phyloP scores from a whole-genome alignment of 2,329 filamentous ascomycete species.

The Phialocephala subalpina region DNA sequence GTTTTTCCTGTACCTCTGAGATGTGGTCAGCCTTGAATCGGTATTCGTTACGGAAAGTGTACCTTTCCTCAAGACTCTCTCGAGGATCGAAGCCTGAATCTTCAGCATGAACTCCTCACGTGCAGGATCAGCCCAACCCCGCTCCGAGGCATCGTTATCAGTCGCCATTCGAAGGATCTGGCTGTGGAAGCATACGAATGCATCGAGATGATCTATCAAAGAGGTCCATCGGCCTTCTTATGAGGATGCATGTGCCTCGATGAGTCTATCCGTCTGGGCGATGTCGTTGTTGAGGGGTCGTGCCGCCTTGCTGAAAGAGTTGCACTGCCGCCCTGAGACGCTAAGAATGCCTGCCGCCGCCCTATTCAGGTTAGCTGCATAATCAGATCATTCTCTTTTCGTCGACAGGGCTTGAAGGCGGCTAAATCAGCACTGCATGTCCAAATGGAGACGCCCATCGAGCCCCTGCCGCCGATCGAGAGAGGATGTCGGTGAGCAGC shows the following conservation, averaged over 20 bases:
- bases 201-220: background rate
- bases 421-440: background rate
- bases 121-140: background rate
- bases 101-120: slow-evolving; percentile 13
- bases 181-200: background rate
- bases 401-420: background rate
- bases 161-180: background rate
- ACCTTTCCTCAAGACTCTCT: slow-evolving; percentile 4
- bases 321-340: background rate
- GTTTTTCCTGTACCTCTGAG: background rate
- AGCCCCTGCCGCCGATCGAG: slow-evolving; percentile 1
- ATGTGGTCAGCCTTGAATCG: background rate
- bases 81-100: background rate
- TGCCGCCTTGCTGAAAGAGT: background rate
- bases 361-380: background rate
- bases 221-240: background rate
- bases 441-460: background rate
- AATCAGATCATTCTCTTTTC: background rate
- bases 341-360: background rate
- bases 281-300: background rate
- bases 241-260: background rate
- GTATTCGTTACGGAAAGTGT: too few relatives aligned
- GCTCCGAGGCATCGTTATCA: background rate
- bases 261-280: too few relatives aligned
- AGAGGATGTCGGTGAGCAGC: background rate